Evolutionary conservation across 106 monocot species (phyloP), one percentile per base, ranked within the genome.

Genomic region (Dendrobium huoshanense): DNA sequence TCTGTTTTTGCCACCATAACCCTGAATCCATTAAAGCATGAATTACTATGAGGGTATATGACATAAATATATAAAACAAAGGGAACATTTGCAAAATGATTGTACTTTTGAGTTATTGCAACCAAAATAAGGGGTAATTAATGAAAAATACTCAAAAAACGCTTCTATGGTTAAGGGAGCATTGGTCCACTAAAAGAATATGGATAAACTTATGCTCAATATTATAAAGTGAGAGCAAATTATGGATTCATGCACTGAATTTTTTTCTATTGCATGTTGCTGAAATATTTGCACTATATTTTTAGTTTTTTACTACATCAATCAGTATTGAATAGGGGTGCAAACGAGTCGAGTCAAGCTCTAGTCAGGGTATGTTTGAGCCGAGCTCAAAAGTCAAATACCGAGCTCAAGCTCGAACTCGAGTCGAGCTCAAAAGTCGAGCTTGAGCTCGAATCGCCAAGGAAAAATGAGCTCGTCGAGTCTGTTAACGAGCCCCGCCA

Each of bases 1-100:
- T 77, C 80, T 91, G 84, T 85, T 93, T 78, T 87, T 92, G 0
- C 76, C 47, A 29, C 78, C 87, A 81, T 87, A 91, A 13, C 77
- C 90, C 96, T 96, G 82, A 61, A 22, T 61, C 8, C 2, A 61
- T 6, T 61, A 7, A 61, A 61, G 22, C 61, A 61, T 61, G 22
- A 19, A 61, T 61, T n/a, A 61, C 61, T 61, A 61, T 8, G 7
- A 61, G 22, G 61, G 22, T 61, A 61, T 6, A 61, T 61, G 20
- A 61, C 5, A 19, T 22, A n/a, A 61, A 22, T 0, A 61, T 61
- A 61, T 2, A 9, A 61, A 61, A 61, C 61, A n/a, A 61, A 61
- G 54, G 22, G 61, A 22, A n/a, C 56, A 17, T 17, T 56, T 37
- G 3, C 6, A n/a, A 4, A 22, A 4, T 61, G 22, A 61, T 61